Conservation (phyloP, 352 stramenopile genomes). For the Globisporangium camurandrum region DNA sequence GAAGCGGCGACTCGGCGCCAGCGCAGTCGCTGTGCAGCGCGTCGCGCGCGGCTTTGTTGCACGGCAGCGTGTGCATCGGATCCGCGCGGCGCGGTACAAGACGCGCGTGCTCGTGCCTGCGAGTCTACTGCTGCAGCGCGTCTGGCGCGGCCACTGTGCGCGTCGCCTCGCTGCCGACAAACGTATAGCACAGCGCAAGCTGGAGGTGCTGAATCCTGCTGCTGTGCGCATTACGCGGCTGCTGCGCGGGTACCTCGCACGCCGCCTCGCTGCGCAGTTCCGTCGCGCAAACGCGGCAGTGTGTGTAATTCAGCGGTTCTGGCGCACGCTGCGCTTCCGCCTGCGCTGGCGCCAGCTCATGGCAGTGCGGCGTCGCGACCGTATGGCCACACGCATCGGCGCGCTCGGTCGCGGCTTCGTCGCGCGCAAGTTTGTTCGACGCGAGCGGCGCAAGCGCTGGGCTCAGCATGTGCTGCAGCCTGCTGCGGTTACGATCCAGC, state of each 20-base stretch:
- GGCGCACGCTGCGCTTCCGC: constrained; percentile 34
- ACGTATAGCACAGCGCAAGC: constrained; percentile 16
- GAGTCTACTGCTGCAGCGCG: constrained; percentile 32
- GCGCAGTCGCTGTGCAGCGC: constrained; percentile 40
- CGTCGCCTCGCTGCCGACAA: constrained; percentile 24
- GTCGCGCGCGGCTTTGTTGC: constrained; percentile 54
- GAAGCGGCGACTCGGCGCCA: constrained; percentile 31
- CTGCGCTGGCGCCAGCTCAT: constrained; percentile 48
- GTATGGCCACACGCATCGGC: constrained; percentile 59
- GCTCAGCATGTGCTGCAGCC: constrained; percentile 37
- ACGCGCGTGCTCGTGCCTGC: constrained; percentile 36
- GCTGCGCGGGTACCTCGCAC: constrained; percentile 46
- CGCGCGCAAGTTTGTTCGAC: constrained; percentile 41
- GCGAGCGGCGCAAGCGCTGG: constrained; percentile 36
- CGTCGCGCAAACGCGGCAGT: constrained; percentile 23
- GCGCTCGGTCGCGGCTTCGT: constrained; percentile 54
- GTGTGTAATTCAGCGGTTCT: constrained; percentile 41
- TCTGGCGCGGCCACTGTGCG: constrained; percentile 41
- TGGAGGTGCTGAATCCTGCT: constrained; percentile 39
- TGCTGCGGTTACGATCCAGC: constrained; percentile 43
- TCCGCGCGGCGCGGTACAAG: constrained; percentile 36
- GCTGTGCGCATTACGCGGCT: constrained; percentile 43
- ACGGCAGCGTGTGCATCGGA: constrained; percentile 26
- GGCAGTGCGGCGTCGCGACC: constrained; percentile 28
- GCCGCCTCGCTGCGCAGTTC: constrained; percentile 23